Evolutionary conservation across 2,329 filamentous ascomycete genomes (phyloP).

Genomic region (Fusarium algeriense): DNA sequence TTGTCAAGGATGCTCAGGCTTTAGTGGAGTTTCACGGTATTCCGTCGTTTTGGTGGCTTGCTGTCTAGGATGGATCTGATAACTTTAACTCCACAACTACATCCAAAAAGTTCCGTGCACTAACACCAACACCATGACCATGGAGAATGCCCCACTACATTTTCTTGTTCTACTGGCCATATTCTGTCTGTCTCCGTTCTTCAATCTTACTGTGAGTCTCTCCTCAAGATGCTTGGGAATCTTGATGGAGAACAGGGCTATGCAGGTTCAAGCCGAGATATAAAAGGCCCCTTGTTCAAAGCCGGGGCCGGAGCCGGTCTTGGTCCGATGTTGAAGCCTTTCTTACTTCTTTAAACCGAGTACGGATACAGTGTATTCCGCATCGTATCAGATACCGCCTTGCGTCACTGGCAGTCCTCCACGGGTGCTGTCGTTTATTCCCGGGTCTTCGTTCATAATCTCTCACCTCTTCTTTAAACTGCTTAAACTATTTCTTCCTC

Average conservation of each 20-base stretch:
- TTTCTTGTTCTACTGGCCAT: constrained; percentile 25
- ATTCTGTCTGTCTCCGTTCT: not conserved
- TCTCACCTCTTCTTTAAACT: not conserved
- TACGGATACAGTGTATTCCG: constrained; percentile 23
- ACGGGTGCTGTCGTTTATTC: constrained; percentile 17
- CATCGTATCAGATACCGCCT: constrained; percentile 1
- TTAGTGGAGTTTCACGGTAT: constrained; percentile 3
- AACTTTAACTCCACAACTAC: constrained; percentile 47
- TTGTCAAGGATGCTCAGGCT: not conserved
- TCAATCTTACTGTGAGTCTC: constrained; percentile 7
- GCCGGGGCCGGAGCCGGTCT: constrained; percentile 7
- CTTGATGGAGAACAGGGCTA: constrained; percentile 22
- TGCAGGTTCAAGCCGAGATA: constrained; percentile 11
- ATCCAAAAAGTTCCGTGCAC: constrained; percentile 24
- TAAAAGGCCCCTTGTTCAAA: constrained; percentile 8
- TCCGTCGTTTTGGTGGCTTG: constrained; percentile 25
- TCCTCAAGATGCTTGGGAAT: constrained; percentile 4
- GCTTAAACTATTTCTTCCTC: constrained; percentile 9
- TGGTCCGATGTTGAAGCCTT: constrained; percentile 33
- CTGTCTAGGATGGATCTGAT: constrained; percentile 47
- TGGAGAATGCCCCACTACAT: constrained; percentile 39
- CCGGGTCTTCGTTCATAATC: constrained; percentile 14
- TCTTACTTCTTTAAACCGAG: constrained; percentile 4
- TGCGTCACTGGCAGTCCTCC: constrained; percentile 21
- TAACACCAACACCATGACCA: constrained; percentile 26